phyloP scores from a whole-genome alignment of 2,329 filamentous ascomycete species.

The Botrytis fabae region DNA sequence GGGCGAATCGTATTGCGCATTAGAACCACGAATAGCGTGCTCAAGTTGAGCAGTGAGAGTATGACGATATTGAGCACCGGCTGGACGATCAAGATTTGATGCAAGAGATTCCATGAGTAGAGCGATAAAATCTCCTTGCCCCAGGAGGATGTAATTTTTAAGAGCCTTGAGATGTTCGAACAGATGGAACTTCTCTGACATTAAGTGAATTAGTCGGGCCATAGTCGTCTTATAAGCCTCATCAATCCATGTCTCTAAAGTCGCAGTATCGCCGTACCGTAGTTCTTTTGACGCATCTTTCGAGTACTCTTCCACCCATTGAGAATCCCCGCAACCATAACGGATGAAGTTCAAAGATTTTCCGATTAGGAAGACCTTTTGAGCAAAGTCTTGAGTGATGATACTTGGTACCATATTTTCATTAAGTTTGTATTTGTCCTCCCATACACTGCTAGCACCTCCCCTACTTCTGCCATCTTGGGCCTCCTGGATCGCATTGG shows the following conservation, averaged over 20 bases:
- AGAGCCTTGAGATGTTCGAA: conserved; percentile 89
- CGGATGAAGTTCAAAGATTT: conserved; percentile 98
- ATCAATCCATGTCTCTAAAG: conserved; percentile 88
- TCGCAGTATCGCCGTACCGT: conserved; percentile 88
- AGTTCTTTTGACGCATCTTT: conserved; percentile 90
- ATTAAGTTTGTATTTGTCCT: conserved; percentile 91
- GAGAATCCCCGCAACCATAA: conserved; percentile 88
- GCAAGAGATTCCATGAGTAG: conserved; percentile 95
- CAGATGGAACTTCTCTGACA: conserved; percentile 92
- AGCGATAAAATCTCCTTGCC: conserved; percentile 96
- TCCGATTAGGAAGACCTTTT: conserved; percentile 95
- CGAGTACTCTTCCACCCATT: conserved; percentile 95
- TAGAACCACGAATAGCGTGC: conserved; percentile 94
- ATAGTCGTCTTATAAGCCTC: conserved; percentile 98
- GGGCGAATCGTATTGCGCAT: conserved; percentile 90
- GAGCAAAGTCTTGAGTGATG: conserved; percentile 88
- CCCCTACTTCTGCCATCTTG: conserved; percentile 53
- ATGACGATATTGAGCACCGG: conserved; percentile 95
- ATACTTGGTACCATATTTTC: conserved; percentile 88
- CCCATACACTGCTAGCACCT: conserved; percentile 89
- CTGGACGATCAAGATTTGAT: conserved; percentile 87
- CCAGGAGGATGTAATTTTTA: conserved; percentile 91
- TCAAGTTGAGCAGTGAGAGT: conserved; percentile 97
- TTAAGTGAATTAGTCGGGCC: conserved; percentile 88
- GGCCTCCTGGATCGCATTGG: conserved; percentile 46